Evolutionary conservation across 208 protist genomes (phyloP).

Genomic region (Acanthamoeba triangularis): DNA sequence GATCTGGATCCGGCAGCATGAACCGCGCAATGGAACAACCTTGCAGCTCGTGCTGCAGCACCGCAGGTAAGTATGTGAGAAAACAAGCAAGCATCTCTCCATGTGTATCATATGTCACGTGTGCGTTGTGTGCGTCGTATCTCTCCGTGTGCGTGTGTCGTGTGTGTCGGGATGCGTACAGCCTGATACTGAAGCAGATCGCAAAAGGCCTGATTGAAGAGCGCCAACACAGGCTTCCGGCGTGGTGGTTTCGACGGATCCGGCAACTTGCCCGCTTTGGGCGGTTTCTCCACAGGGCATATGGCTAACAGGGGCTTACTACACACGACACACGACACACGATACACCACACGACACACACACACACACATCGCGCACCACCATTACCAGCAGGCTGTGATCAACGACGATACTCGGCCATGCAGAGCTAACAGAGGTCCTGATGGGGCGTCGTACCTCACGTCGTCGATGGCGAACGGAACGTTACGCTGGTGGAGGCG

Average conservation of each 20-base stretch:
- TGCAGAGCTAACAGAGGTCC: no score
- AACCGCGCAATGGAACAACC: background rate
- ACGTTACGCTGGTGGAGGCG: background rate
- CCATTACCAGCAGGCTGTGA: no score
- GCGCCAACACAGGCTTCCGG: background rate
- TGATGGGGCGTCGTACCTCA: background rate
- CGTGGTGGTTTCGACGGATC: background rate
- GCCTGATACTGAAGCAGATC: background rate
- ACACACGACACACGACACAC: background rate
- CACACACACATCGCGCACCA: no score
- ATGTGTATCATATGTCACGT: no score
- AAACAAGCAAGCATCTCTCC: background rate
- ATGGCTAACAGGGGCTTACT: background rate
- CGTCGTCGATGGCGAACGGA: background rate
- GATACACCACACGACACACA: no score
- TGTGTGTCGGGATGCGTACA: background rate
- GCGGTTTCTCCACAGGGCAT: background rate
- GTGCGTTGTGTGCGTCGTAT: no score
- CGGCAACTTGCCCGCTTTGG: background rate
- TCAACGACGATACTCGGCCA: no score
- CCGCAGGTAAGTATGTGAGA: no score
- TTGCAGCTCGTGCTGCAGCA: background rate
- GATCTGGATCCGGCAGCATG: background rate
- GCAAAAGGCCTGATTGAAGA: slow-evolving; percentile 18
- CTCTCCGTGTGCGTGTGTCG: background rate